phyloP scores from a whole-genome alignment of 2,329 filamentous ascomycete genomes.

The Arthrinium phaeospermum region DNA sequence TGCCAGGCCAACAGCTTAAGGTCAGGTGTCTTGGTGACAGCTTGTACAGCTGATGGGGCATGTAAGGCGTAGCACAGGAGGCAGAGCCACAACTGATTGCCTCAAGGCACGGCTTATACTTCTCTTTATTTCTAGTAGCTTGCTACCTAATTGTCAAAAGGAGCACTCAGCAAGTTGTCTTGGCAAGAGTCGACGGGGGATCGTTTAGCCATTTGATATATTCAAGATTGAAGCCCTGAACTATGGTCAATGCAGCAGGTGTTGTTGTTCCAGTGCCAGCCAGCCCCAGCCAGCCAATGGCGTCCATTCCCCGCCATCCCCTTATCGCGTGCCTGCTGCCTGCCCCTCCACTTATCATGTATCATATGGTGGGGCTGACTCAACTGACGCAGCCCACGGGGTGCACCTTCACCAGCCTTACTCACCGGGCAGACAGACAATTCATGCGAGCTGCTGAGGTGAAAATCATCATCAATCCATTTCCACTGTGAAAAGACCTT shows the following conservation, averaged over 20 bases:
- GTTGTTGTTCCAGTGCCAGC: too few relatives aligned
- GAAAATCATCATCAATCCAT: neutral
- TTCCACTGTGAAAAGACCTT: too few relatives aligned
- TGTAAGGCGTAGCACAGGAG: neutral
- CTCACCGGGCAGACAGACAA: neutral
- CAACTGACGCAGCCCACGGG: constrained; percentile 15
- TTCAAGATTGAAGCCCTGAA: neutral
- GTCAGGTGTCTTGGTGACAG: neutral
- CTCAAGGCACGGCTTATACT: neutral
- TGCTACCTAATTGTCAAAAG: neutral
- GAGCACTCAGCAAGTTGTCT: too few relatives aligned
- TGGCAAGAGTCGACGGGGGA: neutral
- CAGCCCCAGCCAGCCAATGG: neutral
- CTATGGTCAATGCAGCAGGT: neutral
- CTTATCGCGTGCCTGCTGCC: constrained; percentile 10
- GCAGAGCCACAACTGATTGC: neutral
- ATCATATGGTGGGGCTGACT: constrained; percentile 7
- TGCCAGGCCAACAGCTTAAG: neutral
- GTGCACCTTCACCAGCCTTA: constrained; percentile 12
- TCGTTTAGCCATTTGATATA: neutral
- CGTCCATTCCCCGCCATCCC: neutral
- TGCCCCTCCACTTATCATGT: constrained; percentile 13
- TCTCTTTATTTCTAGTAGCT: neutral
- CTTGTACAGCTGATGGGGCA: neutral
- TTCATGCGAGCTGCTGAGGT: neutral